A percentile compares a stretch with the other conserved stretches of the same genome.
Conservation (phyloP, 2,329 filamentous ascomycete species). For the Helminthosporium solani region DNA sequence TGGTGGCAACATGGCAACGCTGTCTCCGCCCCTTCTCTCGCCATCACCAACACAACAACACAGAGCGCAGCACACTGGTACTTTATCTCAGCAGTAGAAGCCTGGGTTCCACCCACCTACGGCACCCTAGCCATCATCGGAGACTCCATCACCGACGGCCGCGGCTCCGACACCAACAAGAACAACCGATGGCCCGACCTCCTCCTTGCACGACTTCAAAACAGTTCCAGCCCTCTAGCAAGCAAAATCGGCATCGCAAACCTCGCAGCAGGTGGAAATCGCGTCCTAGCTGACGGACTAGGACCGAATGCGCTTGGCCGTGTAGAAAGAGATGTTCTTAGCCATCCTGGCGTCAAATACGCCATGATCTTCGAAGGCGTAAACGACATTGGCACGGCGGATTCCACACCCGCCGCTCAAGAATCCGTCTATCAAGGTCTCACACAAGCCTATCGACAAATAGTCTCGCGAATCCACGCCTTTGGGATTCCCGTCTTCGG, state of each 20-base stretch:
- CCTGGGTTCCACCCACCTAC: slow-evolving; percentile 48
- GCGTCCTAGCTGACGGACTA: slow-evolving; percentile 59
- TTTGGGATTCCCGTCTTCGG: slow-evolving; percentile 60
- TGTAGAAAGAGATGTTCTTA: slow-evolving; percentile 61
- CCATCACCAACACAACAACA: slow-evolving; percentile 40
- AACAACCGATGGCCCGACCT: slow-evolving; percentile 51
- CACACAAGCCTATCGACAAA: slow-evolving; percentile 60
- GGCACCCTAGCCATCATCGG: slow-evolving; percentile 58
- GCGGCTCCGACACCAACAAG: slow-evolving; percentile 58
- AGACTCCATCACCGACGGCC: slow-evolving; percentile 65
- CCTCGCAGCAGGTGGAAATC: slow-evolving; percentile 66
- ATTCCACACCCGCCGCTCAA: slow-evolving; percentile 49
- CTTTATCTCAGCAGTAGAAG: slow-evolving; percentile 60
- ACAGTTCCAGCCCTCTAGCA: slow-evolving; percentile 31
- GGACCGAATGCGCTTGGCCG: slow-evolving; percentile 61
- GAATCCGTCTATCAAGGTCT: slow-evolving; percentile 52
- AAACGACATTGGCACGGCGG: slow-evolving; percentile 59
- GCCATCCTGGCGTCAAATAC: slow-evolving; percentile 57
- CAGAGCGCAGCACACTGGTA: slow-evolving; percentile 53
- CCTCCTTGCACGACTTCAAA: slow-evolving; percentile 48
- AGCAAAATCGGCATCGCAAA: slow-evolving; percentile 58
- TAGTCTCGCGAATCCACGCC: slow-evolving; percentile 56
- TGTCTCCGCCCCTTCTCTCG: slow-evolving; percentile 52
- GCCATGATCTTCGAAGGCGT: slow-evolving; percentile 66
- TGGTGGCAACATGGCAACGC: slow-evolving; percentile 62